Evolutionary conservation across 768 basidiomycete genomes (phyloP), one percentile per base, ranked within the genome.

Genomic region (Macrolepiota fuliginosa): DNA sequence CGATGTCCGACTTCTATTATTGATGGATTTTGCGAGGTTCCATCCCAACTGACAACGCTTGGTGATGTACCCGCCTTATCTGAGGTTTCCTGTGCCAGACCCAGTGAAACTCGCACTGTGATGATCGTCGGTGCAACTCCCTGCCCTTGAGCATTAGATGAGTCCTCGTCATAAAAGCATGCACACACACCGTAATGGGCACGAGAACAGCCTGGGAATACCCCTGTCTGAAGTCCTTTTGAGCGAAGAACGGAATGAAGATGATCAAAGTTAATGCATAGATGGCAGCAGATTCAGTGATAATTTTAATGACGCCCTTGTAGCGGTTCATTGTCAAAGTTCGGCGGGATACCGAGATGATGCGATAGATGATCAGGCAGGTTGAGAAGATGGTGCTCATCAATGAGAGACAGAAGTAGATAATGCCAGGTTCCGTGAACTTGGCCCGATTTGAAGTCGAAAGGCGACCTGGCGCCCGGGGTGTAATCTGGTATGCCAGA

Each of bases 181-280:
- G 22, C 9, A 6, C 24, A 40, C 57, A 15, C 15, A 58, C 57
- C 36, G 57, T 58, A 5, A 58, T 58, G 10, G 57, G 57, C 22
- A 58, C 35, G 22, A 58, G 57, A 50, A 58, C 25, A 2, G 57
- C 57, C 36, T 58, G 57, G 5, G 57, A 47, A 58, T 58, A 58
- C 11, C 57, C 57, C 32, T 58, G 57, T 17, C 13, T 58, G 25
- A 58, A 58, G 47, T 58, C 36, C 24, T 58, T 58, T n/a, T 15
- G 29, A 2, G 36, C 29, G 35, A 58, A 51, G 22, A 58, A 50
- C 3, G 57, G 57, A 58, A 58, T 47, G 24, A 58, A 58, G 11
- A 58, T 29, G 22, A 58, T 50, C 13, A 58, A 29, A 37, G 47
- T n/a, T 9, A 58, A 24, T n/a, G 57, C 57, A 25, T 58, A 58